Evolutionary conservation across 2,329 filamentous ascomycete species (phyloP).

Genomic region (Phaeosphaeria sp.): DNA sequence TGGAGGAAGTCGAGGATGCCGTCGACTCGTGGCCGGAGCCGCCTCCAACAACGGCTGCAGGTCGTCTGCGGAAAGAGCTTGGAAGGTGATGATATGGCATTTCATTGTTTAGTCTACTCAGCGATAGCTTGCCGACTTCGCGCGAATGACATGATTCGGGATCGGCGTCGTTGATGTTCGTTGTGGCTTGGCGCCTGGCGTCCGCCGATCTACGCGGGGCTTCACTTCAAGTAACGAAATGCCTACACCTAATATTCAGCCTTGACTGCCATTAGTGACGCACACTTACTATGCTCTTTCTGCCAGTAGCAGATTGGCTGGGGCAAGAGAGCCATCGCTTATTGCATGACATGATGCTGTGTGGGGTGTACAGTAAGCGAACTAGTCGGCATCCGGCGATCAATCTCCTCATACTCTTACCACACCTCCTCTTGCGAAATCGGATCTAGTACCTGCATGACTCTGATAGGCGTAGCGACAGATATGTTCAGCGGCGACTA

Average conservation of each 20-base stretch:
- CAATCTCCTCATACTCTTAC: neutral
- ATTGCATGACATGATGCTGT: neutral
- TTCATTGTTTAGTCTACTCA: neutral
- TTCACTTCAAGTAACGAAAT: neutral
- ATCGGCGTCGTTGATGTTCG: neutral
- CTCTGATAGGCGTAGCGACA: conserved; percentile 24
- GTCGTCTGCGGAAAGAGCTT: conserved; percentile 67
- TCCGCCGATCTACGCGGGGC: neutral
- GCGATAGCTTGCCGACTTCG: conserved; percentile 2
- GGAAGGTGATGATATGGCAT: conserved; percentile 49
- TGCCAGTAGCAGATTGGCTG: too few species aligned
- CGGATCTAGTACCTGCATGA: conserved; percentile 30
- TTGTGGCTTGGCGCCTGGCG: neutral
- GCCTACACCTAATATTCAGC: neutral
- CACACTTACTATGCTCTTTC: too few species aligned
- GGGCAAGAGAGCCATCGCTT: neutral
- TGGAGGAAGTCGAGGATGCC: conserved; percentile 90
- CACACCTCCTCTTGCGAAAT: neutral
- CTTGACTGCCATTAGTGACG: neutral
- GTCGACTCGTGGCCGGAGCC: conserved; percentile 83
- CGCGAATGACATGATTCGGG: neutral
- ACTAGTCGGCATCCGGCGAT: neutral
- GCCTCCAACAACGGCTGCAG: conserved; percentile 59
- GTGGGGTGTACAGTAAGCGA: neutral
- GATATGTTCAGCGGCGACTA: conserved; percentile 12